Percentiles rank a stretch among this genome's conserved stretches.
Evolutionary conservation across 164 flowering plant species (phyloP).

Genomic region (Sextonia rubra): DNA sequence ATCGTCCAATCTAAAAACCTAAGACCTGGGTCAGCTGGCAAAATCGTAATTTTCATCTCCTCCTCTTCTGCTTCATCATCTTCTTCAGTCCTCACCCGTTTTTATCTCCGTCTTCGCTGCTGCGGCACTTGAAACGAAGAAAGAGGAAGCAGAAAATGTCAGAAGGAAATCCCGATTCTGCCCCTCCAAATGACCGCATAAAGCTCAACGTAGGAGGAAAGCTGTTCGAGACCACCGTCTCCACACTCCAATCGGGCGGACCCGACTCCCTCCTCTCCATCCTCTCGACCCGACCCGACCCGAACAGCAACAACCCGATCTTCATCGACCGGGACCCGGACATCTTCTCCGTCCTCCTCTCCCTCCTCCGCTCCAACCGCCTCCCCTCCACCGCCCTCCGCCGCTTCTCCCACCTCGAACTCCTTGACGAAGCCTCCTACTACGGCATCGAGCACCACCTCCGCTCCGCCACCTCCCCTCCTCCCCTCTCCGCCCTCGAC

Average conservation of each 20-base stretch:
- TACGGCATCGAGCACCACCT: conserved; percentile 78
- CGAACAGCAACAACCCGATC: conserved; percentile 31
- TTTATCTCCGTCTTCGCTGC: neutral
- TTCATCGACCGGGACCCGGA: conserved; percentile 97
- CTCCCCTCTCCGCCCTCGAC: conserved; percentile 63
- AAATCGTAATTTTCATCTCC: too few species aligned
- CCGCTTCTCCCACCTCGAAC: conserved; percentile 69
- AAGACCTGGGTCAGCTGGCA: too few species aligned
- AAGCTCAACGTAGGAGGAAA: conserved; percentile 96
- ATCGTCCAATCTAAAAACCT: too few species aligned
- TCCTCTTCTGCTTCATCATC: too few species aligned
- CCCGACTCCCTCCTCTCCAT: conserved; percentile 70
- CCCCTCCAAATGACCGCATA: conserved; percentile 35
- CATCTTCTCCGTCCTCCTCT: conserved; percentile 77
- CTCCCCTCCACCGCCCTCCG: conserved; percentile 54
- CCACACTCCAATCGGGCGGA: conserved; percentile 64
- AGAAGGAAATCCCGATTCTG: conserved; percentile 11
- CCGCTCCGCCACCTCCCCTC: conserved; percentile 54
- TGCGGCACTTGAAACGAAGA: too few species aligned
- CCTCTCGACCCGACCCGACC: conserved; percentile 34
- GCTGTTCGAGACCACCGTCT: conserved; percentile 73
- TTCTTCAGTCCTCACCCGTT: too few species aligned
- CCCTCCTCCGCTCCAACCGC: conserved; percentile 70
- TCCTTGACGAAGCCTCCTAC: conserved; percentile 69
- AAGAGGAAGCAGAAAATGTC: conserved; percentile 15